These are phyloP conservation scores for Cynanchum wilfordii DNA, from an alignment of 257 asterid species.

Conservation along the genomic window DNA sequence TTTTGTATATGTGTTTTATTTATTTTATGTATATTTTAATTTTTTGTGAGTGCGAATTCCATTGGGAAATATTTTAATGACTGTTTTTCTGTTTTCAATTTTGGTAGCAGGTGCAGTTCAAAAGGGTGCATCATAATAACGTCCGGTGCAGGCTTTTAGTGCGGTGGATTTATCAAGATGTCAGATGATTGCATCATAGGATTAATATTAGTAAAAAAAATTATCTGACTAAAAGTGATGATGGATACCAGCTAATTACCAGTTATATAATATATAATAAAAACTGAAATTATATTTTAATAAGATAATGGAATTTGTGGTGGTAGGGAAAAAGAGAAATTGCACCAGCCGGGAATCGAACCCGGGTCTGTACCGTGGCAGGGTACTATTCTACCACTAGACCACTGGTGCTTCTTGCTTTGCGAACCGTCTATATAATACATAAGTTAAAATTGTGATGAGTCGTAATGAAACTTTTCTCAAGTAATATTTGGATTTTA, in stretches of 20 bases:
- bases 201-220: no score
- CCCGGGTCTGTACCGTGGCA: constrained; percentile 99
- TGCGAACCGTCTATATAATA: no score
- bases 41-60: no score
- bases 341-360: constrained; percentile 99
- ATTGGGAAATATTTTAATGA: neutral
- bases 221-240: neutral
- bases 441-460: no score
- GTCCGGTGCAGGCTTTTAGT: neutral
- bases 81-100: neutral
- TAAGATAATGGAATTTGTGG: no score
- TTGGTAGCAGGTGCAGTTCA: neutral
- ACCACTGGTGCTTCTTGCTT: constrained; percentile 23
- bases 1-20: no score
- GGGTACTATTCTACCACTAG: constrained; percentile 56
- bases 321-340: no score
- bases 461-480: no score
- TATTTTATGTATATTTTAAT: no score
- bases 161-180: neutral
- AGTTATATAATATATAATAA: no score
- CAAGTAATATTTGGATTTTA: no score
- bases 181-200: neutral
- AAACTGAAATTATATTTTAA: no score
- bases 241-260: neutral
- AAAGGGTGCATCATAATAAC: neutral